Evolutionary conservation across 345 rosid species (phyloP), one percentile per base, ranked within the genome.

Genomic region (Psidium friedrichsthalianum): DNA sequence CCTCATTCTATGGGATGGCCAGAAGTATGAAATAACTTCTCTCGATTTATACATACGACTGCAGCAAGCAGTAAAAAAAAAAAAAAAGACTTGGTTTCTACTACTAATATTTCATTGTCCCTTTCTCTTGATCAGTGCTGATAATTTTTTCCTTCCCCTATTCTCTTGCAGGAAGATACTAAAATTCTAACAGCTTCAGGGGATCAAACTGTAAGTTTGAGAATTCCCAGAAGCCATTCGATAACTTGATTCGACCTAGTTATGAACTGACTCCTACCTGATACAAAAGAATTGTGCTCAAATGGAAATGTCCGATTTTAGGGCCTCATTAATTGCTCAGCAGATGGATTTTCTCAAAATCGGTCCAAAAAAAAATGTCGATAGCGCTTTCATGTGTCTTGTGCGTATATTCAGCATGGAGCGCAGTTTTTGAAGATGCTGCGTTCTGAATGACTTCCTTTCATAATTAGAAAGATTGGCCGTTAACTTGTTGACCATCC

Each of bases 131-230:
- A n/a, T 27, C 22, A 5, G 52, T 59, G 24, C 32, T 42, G 24
- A 57, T 27, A 29, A 55, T 24, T 27, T 24, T 49, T 84, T 84
- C 16, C 44, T 25, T 56, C 18, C 9, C 16, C 4, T 36, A 86
- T 44, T 85, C 83, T 89, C 3, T 89, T 89, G 88, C 94, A 96
- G 95, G 96, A 89, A 55, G 99, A 95, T 90, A 85, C 85, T 74
- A 86, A 85, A 84, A 88, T 97, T 86, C 90, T 95, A 83, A 97
- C 99, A 85, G 98, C 99, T 86, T 97, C 98, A 76, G 99, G 98
- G 40, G 99, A 97, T 92, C 98, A 97, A 92, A 94, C 95, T 82
- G 98, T 97, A 88, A 97, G 99, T 92, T 12, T 9, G 80, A 36
- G 25, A 69, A 18, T 69, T 18, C 25, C 13, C 25, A 56, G 22